Base-by-base conservation (phyloP, 768 basidiomycete species). In the Boletellus emodensis region DNA sequence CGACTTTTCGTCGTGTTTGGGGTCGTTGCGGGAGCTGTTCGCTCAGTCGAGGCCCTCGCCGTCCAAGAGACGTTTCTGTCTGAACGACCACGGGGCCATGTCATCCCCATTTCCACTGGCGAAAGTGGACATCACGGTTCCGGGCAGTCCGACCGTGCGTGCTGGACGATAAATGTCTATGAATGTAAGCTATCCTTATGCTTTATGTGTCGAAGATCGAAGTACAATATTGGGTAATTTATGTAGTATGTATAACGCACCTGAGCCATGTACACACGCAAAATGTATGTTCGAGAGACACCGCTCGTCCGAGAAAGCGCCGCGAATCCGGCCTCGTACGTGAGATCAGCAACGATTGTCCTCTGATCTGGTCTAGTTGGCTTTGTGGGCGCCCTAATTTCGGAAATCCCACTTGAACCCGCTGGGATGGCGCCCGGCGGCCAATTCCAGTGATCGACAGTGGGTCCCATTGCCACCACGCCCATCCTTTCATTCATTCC, bases 21-120 rank as follows among this genome's bases (percentile, higher is more conserved):
- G 24, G 33, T 56, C 57, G 15, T 41, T 66, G 38, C 57, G 49
- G 38, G 61, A 61, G 2, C 38, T 67, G 10, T 66, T 65, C 6
- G 51, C 49, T 42, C 57, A 43, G 39, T 57, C 61, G 12, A 52
- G 45, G 32, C 40, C 49, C 20, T 28, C 12, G 1, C 18, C 48
- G 12, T n/a, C 56, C 15, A 56, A 45, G 49, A 57, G 37, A 39
- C 20, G 52, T 45, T 50, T 51, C 33, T 57, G 54, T 48, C 26
- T 44, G 24, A 15, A 36, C n/a, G 41, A 40, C 24, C 28, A 40
- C 5, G 18, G 36, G 12, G 10, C 28, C 13, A 18, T 15, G 34
- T n/a, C 22, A 2, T n/a, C 38, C 9, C 44, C 36, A 9, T 24
- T n/a, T 13, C 41, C 32, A 15, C 50, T 35, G 4, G 51, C 56